Evolutionary conservation across 1,284 basidiomycete species (phyloP), one percentile per base, ranked within the genome.

Genomic region (Cutaneotrichosporon cutaneum): DNA sequence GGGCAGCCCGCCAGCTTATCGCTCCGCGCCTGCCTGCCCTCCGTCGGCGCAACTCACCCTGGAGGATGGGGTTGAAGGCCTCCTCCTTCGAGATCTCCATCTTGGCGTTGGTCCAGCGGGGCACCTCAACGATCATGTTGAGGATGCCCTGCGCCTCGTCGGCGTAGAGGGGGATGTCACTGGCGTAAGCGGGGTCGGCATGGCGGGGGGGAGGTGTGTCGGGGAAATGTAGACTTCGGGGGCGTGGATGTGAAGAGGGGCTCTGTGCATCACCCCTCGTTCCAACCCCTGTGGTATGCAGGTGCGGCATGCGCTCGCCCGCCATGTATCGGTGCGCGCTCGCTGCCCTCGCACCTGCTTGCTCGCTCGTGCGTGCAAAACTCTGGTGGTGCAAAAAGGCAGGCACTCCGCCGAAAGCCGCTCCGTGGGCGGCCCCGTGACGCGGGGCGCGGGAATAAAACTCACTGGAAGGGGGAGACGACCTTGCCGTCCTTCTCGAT

Each of bases 61-160:
- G 96, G 82, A 96, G 94, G 89, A 99, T 97, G 72, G 94, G 94
- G 83, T 99, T 99, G 87, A 99, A 93, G 33, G 86, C 65, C 81
- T 99, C 95, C 77, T 96, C 93, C 83, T 97, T 98, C 81, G 86
- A 94, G 81, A 97, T 96, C 83, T 99, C 95, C 87, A 96, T 89
- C 86, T 97, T 97, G 62, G 92, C 92, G 85, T 99, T 99, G 80
- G 94, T 97, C 96, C 96, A 99, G 75, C 96, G 90, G 58, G 96
- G 96, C 65, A 99, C 90, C 83, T 99, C 95, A 78, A 97, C 94
- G 79, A 97, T 83, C 93, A 97, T 78, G 88, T 96, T 95, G 82
- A 97, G 85, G 83, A 98, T 89, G 77, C 90, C 90, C 80, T 89
- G 90, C 82, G 84, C 88, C 83, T 89, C 90, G 82, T 97, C 92